These are phyloP conservation scores for fission yeast (Schizosaccharomyces pombe) DNA, from an alignment of 805 yeast species.

Conservation along the genomic window DNA sequence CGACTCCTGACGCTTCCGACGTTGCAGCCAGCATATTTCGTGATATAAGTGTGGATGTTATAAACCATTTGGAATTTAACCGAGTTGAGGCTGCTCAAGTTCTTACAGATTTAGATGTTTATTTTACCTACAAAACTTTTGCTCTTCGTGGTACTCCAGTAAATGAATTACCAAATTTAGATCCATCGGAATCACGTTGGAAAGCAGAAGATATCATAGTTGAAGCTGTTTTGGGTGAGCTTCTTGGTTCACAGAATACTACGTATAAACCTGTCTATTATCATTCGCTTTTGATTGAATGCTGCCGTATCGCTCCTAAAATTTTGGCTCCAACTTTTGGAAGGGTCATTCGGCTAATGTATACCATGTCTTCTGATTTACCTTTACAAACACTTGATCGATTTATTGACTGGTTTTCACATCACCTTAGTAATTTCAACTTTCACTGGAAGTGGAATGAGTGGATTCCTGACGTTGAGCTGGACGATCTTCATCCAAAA, in stretches of 20 bases:
- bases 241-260: conserved; percentile 49
- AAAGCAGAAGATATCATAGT: conserved; percentile 77
- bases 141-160: conserved; percentile 54
- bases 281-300: conserved; percentile 62
- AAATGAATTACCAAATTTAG: conserved; percentile 33
- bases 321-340: conserved; percentile 90
- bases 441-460: conserved; percentile 97
- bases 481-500: conserved; percentile 41
- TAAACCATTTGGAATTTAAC: conserved; percentile 68
- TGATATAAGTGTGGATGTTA: conserved; percentile 51
- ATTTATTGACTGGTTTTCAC: conserved; percentile 73
- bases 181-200: conserved; percentile 36
- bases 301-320: conserved; percentile 58
- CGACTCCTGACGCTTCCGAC: conserved; percentile 33
- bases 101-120: conserved; percentile 46
- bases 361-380: conserved; percentile 35
- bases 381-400: conserved; percentile 57
- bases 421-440: conserved; percentile 78
- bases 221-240: conserved; percentile 55
- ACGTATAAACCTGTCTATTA: conserved; percentile 53
- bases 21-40: conserved; percentile 40
- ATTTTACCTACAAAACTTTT: conserved; percentile 42
- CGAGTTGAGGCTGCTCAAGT: conserved; percentile 71
- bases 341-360: conserved; percentile 66
- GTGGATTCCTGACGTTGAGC: conserved; percentile 36